These are phyloP conservation scores for Boletellus sp. DNA, from an alignment of 1,284 basidiomycete genomes.

Conservation along the genomic window DNA sequence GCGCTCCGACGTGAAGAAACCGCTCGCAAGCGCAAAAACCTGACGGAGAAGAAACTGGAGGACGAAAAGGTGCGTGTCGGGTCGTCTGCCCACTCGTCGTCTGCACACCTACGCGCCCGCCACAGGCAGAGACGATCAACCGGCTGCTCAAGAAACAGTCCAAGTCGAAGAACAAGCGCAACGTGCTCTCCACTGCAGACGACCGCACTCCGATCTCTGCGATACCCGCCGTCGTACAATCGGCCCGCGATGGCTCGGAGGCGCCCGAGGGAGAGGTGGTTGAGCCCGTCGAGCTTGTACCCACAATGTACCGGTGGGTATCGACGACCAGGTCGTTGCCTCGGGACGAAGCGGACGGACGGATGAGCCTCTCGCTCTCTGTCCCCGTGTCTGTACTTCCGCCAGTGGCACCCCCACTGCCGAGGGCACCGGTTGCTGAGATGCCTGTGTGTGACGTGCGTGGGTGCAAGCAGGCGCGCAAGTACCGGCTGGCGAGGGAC, in stretches of 20 bases:
- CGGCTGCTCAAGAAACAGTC: slow-evolving; percentile 86
- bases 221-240: slow-evolving; percentile 30
- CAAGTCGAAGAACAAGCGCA: slow-evolving; percentile 63
- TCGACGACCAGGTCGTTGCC: slow-evolving; percentile 39
- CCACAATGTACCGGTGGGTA: slow-evolving; percentile 63
- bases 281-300: slow-evolving; percentile 36
- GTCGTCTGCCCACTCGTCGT: too few relatives aligned
- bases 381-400: slow-evolving; percentile 45
- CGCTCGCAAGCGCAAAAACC: slow-evolving; percentile 79
- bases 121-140: slow-evolving; percentile 83
- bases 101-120: neutral
- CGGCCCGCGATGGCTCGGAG: slow-evolving; percentile 28
- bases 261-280: slow-evolving; percentile 32
- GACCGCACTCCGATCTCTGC: slow-evolving; percentile 39
- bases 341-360: slow-evolving; percentile 11
- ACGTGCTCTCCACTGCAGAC: slow-evolving; percentile 46
- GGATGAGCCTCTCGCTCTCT: slow-evolving; percentile 48
- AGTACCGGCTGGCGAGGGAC: slow-evolving; percentile 50
- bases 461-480: slow-evolving; percentile 45
- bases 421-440: slow-evolving; percentile 6
- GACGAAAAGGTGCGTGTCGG: slow-evolving; percentile 79
- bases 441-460: slow-evolving; percentile 41
- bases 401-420: neutral
- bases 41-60: slow-evolving; percentile 87
- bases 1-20: slow-evolving; percentile 82